Evolutionary conservation across 371 early-diverging fungal genomes (phyloP).

Genomic region (Zychaea mexicana): DNA sequence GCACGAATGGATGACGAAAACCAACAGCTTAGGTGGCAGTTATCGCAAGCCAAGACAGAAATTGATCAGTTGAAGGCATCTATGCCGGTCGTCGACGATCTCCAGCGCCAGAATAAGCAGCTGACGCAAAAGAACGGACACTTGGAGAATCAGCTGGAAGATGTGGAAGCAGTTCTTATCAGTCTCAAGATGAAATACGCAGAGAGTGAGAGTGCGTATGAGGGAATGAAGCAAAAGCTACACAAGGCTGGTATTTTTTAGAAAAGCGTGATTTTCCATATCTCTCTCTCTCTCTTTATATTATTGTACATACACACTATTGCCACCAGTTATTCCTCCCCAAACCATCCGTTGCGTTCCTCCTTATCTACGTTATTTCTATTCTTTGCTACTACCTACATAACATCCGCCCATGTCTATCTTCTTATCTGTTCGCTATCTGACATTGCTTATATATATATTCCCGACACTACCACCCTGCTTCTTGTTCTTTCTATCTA

Average conservation of each 20-base stretch:
- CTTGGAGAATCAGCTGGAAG: slow-evolving; percentile 65
- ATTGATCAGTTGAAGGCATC: slow-evolving; percentile 29
- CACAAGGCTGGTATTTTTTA: slow-evolving; percentile 7
- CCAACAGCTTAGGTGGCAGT: slow-evolving; percentile 56
- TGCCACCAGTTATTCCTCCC: no score
- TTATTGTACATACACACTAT: not conserved
- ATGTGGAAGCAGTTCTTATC: slow-evolving; percentile 64
- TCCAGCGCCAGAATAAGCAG: slow-evolving; percentile 60
- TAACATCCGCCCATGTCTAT: no score
- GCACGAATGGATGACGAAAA: slow-evolving; percentile 54
- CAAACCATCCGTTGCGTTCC: no score
- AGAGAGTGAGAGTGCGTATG: slow-evolving; percentile 70
- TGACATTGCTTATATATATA: not conserved
- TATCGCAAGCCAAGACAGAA: slow-evolving; percentile 35
- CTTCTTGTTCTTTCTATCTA: not conserved
- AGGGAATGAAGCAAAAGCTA: slow-evolving; percentile 37
- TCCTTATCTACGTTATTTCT: not conserved
- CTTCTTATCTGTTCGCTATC: no score
- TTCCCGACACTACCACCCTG: not conserved
- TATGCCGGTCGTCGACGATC: slow-evolving; percentile 60
- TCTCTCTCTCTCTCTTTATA: not conserved
- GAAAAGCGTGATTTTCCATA: no score
- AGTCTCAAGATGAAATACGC: slow-evolving; percentile 70
- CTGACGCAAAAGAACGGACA: slow-evolving; percentile 64
- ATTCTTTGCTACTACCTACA: no score